phyloP scores from a whole-genome alignment of 306 rosid genomes.

The Cucurbita pepo region DNA sequence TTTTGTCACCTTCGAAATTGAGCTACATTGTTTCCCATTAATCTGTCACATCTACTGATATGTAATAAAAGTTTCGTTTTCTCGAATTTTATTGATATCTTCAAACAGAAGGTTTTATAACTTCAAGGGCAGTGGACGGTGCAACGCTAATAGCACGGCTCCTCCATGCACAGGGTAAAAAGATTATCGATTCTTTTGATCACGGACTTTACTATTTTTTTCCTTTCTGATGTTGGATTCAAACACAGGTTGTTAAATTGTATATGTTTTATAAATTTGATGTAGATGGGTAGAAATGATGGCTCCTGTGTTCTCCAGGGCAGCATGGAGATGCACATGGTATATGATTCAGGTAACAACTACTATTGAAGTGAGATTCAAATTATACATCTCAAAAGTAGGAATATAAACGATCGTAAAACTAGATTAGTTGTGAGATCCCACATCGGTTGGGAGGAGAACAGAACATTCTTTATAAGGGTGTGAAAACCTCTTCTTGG shows the following conservation, averaged over 20 bases:
- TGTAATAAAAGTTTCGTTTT: not conserved
- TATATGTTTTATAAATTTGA: not conserved
- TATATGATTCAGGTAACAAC: conserved; percentile 72
- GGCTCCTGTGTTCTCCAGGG: conserved; percentile 87
- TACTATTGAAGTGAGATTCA: not conserved
- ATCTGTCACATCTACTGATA: not conserved
- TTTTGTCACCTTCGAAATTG: not conserved
- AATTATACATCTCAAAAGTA: not conserved
- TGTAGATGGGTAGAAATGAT: conserved; percentile 96
- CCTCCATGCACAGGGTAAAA: conserved; percentile 83
- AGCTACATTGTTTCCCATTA: not conserved
- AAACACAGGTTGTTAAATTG: not conserved
- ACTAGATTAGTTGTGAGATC: not conserved
- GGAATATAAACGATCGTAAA: not conserved
- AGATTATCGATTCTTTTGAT: not conserved
- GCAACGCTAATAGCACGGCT: conserved; percentile 44
- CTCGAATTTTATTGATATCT: not conserved
- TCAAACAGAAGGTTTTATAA: conserved; percentile 63
- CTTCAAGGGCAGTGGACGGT: conserved; percentile 57
- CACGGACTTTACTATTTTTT: not conserved
- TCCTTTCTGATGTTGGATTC: not conserved
- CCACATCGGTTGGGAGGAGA: too few species aligned
- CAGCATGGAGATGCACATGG: conserved; percentile 82
- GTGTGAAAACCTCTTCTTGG: too few species aligned
- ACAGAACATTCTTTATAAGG: too few species aligned